These are phyloP conservation scores for Andrographis paniculata DNA, from an alignment of 305 asterid genomes.

Conservation along the genomic window DNA sequence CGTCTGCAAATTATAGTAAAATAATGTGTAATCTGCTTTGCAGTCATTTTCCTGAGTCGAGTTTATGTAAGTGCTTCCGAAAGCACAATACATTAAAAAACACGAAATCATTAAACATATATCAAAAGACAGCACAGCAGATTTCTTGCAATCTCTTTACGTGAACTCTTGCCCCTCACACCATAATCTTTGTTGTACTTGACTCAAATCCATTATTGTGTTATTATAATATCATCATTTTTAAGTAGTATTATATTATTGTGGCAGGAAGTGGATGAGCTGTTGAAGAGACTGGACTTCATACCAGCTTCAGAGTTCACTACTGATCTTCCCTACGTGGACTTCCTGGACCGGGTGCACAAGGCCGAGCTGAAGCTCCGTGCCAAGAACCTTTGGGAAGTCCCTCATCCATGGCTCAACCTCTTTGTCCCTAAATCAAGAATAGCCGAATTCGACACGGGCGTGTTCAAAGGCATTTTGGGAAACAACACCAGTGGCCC, in stretches of 20 bases:
- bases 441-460: constrained; percentile 58
- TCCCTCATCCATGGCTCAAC: constrained; percentile 91
- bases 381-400: constrained; percentile 77
- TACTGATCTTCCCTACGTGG: constrained; percentile 63
- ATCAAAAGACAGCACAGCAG: constrained; percentile 30
- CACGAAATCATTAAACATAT: constrained; percentile 19
- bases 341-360: constrained; percentile 81
- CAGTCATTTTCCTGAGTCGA: not conserved
- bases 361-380: constrained; percentile 68
- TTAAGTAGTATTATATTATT: not conserved
- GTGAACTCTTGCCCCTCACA: too few relatives aligned
- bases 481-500: constrained; percentile 71
- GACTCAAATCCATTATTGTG: not conserved
- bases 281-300: constrained; percentile 38
- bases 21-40: constrained; percentile 23
- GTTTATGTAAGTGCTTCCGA: constrained; percentile 15
- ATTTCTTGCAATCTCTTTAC: too few relatives aligned
- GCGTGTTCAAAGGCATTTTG: constrained; percentile 74
- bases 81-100: too few relatives aligned
- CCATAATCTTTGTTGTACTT: constrained; percentile 16
- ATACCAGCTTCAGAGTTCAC: constrained; percentile 55
- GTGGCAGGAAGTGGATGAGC: constrained; percentile 47
- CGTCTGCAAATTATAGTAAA: not conserved
- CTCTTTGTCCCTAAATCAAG: constrained; percentile 69
- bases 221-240: too few relatives aligned